Evolutionary conservation across 2,329 filamentous ascomycete species (phyloP).

Genomic region (Xylariaceae sp.): DNA sequence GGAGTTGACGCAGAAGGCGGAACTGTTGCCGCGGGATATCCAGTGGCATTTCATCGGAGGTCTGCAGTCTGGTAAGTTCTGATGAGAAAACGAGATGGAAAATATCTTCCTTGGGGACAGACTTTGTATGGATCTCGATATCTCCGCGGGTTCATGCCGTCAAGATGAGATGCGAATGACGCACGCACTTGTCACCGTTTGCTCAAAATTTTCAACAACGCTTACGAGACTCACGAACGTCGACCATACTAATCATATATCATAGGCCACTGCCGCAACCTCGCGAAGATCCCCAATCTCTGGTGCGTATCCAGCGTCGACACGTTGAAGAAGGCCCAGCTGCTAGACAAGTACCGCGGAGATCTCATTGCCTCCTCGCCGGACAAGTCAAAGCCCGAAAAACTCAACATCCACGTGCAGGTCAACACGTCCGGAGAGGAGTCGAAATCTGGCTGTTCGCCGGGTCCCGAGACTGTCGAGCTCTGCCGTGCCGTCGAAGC

Average conservation of each 20-base stretch:
- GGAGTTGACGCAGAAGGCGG: conserved; percentile 82
- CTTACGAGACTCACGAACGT: not conserved
- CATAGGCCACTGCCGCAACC: conserved; percentile 80
- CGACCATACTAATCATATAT: conserved; percentile 4
- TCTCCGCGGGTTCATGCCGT: not conserved
- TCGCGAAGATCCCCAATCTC: conserved; percentile 82
- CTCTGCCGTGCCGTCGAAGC: conserved; percentile 65
- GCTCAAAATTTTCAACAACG: too few species aligned
- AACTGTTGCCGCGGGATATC: conserved; percentile 68
- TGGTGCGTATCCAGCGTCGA: conserved; percentile 92
- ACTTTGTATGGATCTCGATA: not conserved
- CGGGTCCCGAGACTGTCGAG: conserved; percentile 53
- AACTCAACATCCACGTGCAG: conserved; percentile 77
- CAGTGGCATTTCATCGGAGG: conserved; percentile 97
- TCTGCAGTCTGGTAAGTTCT: conserved; percentile 63
- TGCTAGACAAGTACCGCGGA: conserved; percentile 71
- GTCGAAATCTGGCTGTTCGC: conserved; percentile 75
- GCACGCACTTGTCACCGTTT: not conserved
- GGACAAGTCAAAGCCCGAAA: conserved; percentile 24
- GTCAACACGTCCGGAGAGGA: conserved; percentile 91
- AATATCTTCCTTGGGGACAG: not conserved
- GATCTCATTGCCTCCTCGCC: conserved; percentile 41
- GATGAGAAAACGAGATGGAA: not conserved
- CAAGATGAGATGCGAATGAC: not conserved
- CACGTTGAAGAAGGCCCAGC: conserved; percentile 75